Percentiles rank a stretch among this genome's conserved stretches.
phyloP scores from a whole-genome alignment of 306 rosid genomes.

The Ormosia semicastrata region DNA sequence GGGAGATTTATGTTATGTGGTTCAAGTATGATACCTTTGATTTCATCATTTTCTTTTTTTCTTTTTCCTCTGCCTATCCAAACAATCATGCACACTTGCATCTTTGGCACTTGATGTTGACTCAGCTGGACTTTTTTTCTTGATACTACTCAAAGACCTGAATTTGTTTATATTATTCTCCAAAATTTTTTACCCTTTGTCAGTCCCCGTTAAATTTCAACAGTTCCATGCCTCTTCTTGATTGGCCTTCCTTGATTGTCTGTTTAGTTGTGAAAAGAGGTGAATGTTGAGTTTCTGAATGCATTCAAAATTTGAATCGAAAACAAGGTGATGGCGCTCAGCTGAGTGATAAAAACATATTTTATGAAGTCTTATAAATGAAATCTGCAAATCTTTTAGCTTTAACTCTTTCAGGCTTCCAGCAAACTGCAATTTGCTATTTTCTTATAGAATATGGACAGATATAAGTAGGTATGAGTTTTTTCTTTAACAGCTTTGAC shows the following conservation, averaged over 20 bases:
- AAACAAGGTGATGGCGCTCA: neutral
- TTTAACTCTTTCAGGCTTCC: neutral
- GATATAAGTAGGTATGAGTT: neutral
- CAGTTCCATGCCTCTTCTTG: neutral
- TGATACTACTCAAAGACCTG: neutral
- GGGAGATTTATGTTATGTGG: constrained; percentile 15
- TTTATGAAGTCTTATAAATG: neutral
- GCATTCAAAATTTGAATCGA: neutral
- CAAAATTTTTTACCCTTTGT: neutral
- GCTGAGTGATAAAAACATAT: neutral
- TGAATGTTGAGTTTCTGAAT: neutral
- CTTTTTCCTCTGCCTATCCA: neutral
- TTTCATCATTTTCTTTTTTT: neutral
- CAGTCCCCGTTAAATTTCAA: neutral
- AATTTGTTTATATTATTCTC: neutral
- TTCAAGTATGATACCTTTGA: neutral
- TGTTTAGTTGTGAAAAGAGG: constrained; percentile 7
- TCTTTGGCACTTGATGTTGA: neutral
- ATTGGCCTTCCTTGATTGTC: neutral
- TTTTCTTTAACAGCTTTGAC: constrained; percentile 8
- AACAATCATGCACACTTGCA: constrained; percentile 6
- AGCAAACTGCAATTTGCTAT: constrained; percentile 13
- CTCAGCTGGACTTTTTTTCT: constrained; percentile 11
- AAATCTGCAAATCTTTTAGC: neutral
- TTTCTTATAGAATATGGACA: neutral